phyloP scores from a whole-genome alignment of 2,329 filamentous ascomycete genomes.

The Truncatella angustata region DNA sequence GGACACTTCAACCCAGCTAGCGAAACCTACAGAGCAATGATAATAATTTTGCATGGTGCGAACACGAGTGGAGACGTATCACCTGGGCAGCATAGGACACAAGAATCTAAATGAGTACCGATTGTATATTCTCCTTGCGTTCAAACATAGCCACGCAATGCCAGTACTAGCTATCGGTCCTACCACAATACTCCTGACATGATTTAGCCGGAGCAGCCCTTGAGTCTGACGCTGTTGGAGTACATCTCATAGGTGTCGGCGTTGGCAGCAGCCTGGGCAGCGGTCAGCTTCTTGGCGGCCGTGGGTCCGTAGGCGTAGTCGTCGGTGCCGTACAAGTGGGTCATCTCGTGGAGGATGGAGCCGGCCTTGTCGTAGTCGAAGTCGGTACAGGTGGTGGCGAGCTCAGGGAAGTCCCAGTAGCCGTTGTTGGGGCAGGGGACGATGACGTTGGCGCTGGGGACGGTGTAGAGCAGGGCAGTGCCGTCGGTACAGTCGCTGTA shows the following conservation, averaged over 20 bases:
- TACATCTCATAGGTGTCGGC: conserved; percentile 11
- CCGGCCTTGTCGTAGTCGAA: conserved; percentile 8
- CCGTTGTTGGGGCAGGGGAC: conserved; percentile 9
- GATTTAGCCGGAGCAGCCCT: background rate
- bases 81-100: no score
- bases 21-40: no score
- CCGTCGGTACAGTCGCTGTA: conserved; percentile 8
- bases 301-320: conserved; percentile 9
- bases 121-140: no score
- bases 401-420: conserved; percentile 7
- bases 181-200: background rate
- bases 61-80: no score
- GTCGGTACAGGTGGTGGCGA: conserved; percentile 1
- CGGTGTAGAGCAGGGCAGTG: conserved; percentile 9
- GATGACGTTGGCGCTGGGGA: conserved; percentile 7
- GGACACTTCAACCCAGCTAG: no score
- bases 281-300: conserved; percentile 7
- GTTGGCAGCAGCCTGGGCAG: conserved; percentile 4
- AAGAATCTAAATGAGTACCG: no score
- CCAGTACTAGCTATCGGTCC: no score
- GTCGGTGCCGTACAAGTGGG: conserved; percentile 9
- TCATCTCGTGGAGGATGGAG: conserved; percentile 6
- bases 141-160: background rate
- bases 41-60: no score
- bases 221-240: conserved; percentile 5